These are phyloP conservation scores for Aspergillus sp. DNA, from an alignment of 2,329 filamentous ascomycete species.

Conservation along the genomic window DNA sequence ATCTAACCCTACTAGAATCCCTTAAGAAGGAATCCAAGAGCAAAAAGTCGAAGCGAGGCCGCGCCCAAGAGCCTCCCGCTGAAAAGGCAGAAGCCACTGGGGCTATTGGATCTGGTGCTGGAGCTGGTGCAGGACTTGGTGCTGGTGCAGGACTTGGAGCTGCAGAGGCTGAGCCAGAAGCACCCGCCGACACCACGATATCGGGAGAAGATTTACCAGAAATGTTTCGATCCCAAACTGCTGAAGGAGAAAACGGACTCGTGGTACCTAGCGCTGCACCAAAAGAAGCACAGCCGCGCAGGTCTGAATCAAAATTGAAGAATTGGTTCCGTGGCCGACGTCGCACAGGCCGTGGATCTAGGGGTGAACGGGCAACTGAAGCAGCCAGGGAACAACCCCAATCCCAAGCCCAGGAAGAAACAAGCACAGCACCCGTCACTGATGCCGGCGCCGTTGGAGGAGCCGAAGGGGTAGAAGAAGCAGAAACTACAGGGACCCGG, in stretches of 20 bases:
- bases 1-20: slow-evolving; percentile 9
- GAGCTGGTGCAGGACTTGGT: too few species aligned
- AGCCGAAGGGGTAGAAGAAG: slow-evolving; percentile 8
- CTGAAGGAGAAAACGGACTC: background rate
- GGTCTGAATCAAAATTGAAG: slow-evolving; percentile 27
- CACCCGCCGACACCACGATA: background rate
- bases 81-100: slow-evolving; percentile 3
- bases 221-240: slow-evolving; percentile 3
- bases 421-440: background rate
- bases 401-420: background rate
- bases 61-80: slow-evolving; percentile 8
- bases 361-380: slow-evolving; percentile 12
- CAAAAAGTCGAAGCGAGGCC: slow-evolving; percentile 20
- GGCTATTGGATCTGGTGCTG: background rate
- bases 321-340: slow-evolving; percentile 28
- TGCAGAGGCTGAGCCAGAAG: background rate
- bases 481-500: slow-evolving; percentile 1
- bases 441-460: slow-evolving; percentile 18
- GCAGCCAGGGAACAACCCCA: slow-evolving; percentile 1
- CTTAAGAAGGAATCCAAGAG: slow-evolving; percentile 18
- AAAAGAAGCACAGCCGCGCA: slow-evolving; percentile 11
- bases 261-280: slow-evolving; percentile 3
- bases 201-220: slow-evolving; percentile 2
- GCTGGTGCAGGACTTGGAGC: too few species aligned
- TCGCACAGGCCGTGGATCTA: slow-evolving; percentile 22